Evolutionary conservation across 805 yeast species (phyloP).

Genomic region (Nakazawaea sp.): DNA sequence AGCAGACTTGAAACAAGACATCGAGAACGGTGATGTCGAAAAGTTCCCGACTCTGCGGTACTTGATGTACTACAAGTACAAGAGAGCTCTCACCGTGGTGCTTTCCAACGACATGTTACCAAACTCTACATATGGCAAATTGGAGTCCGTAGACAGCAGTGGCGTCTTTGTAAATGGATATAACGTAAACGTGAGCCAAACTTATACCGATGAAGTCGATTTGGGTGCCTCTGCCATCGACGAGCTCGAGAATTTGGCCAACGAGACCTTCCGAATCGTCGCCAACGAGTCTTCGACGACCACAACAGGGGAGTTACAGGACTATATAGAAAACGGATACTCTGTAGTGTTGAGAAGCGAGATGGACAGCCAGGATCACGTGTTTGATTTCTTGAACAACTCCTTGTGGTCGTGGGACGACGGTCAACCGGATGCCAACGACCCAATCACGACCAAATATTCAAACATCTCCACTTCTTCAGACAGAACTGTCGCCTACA

Average conservation of each 20-base stretch:
- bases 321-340: slow-evolving; percentile 48
- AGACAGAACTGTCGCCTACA: slow-evolving; percentile 21
- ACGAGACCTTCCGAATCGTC: slow-evolving; percentile 1
- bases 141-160: slow-evolving; percentile 10
- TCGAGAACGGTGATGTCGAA: slow-evolving; percentile 12
- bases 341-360: slow-evolving; percentile 49
- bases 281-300: slow-evolving; percentile 37
- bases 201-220: background rate
- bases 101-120: slow-evolving; percentile 19
- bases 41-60: slow-evolving; percentile 27
- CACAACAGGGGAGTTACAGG: slow-evolving; percentile 25
- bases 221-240: background rate
- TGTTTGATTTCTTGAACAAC: slow-evolving; percentile 20
- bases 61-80: slow-evolving; percentile 26
- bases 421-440: slow-evolving; percentile 37
- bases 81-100: slow-evolving; percentile 30
- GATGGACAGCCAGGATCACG: background rate
- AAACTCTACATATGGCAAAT: slow-evolving; percentile 22
- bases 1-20: slow-evolving; percentile 16
- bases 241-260: background rate
- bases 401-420: slow-evolving; percentile 74
- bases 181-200: slow-evolving; percentile 1
- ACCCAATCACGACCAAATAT: slow-evolving; percentile 7
- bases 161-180: slow-evolving; percentile 5
- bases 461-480: slow-evolving; percentile 1